Percentiles rank a stretch among this genome's conserved stretches.
Evolutionary conservation across 2,329 filamentous ascomycete species (phyloP).

Genomic region (Emericellopsis atlantica): DNA sequence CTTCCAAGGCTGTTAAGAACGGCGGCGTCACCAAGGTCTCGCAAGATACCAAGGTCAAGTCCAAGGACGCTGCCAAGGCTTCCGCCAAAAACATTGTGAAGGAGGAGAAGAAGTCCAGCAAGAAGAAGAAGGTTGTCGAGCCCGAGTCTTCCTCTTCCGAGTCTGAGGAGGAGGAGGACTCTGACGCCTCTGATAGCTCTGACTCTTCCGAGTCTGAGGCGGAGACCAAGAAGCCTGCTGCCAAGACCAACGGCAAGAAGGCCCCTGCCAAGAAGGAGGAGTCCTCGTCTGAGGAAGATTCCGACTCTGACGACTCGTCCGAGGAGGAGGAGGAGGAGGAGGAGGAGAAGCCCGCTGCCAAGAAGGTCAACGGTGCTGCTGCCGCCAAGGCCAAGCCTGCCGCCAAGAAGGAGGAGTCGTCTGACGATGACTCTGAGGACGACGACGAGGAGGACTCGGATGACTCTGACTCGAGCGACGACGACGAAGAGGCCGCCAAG

Average conservation of each 20-base stretch:
- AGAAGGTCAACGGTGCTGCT: slow-evolving; percentile 10
- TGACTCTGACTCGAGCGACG: slow-evolving; percentile 20
- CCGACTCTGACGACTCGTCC: slow-evolving; percentile 17
- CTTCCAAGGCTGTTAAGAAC: slow-evolving; percentile 44
- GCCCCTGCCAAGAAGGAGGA: slow-evolving; percentile 10
- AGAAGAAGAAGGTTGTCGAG: slow-evolving; percentile 33
- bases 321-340: slow-evolving; percentile 17
- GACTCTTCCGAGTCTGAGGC: slow-evolving; percentile 21
- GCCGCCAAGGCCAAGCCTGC: slow-evolving; percentile 3
- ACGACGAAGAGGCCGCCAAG: slow-evolving; percentile 19
- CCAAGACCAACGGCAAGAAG: slow-evolving; percentile 18
- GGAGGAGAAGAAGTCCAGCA: slow-evolving; percentile 34
- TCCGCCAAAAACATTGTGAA: slow-evolving; percentile 37
- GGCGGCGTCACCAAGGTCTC: slow-evolving; percentile 55
- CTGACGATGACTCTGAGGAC: slow-evolving; percentile 6
- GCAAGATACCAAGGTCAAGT: slow-evolving; percentile 52
- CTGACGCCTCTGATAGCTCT: slow-evolving; percentile 6
- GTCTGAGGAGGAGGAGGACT: slow-evolving; percentile 9
- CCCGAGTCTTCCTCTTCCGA: slow-evolving; percentile 23
- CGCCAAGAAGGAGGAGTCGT: slow-evolving; percentile 5
- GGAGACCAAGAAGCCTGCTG: slow-evolving; percentile 20
- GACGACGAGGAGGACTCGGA: not conserved
- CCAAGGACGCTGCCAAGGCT: slow-evolving; percentile 54
- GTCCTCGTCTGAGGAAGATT: slow-evolving; percentile 17
- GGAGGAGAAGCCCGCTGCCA: slow-evolving; percentile 1